Conservation (phyloP, 2,329 filamentous ascomycete species). For the Dothiorella sarmentorum region DNA sequence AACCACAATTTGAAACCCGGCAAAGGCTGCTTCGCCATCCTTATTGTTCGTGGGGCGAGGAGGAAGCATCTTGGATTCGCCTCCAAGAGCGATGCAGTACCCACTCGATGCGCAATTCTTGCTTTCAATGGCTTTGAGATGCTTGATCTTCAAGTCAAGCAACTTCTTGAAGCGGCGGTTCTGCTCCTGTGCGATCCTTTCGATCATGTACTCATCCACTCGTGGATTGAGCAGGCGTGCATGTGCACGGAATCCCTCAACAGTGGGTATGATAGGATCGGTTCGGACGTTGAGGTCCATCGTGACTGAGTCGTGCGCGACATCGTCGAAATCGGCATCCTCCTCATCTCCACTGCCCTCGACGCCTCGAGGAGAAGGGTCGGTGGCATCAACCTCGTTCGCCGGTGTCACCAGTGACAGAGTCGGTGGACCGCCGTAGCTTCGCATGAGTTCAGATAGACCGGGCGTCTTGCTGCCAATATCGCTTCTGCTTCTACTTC, state of each 20-base stretch:
- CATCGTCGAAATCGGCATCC: constrained; percentile 36
- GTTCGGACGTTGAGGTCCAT: constrained; percentile 61
- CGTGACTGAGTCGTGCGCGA: constrained; percentile 52
- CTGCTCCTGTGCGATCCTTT: constrained; percentile 80
- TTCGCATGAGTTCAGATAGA: constrained; percentile 54
- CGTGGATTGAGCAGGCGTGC: constrained; percentile 71
- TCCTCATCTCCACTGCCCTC: constrained; percentile 33
- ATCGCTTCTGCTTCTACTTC: constrained; percentile 58
- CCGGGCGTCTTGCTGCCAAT: constrained; percentile 45
- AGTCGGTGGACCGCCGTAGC: constrained; percentile 57
- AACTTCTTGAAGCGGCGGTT: constrained; percentile 74
- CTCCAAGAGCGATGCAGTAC: constrained; percentile 65
- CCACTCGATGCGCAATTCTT: constrained; percentile 58
- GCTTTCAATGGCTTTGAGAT: constrained; percentile 58
- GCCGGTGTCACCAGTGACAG: constrained; percentile 51
- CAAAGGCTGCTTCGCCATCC: constrained; percentile 55
- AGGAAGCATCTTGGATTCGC: constrained; percentile 61
- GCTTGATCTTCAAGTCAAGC: constrained; percentile 66
- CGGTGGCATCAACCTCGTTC: constrained; percentile 33
- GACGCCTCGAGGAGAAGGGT: constrained; percentile 15
- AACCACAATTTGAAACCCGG: constrained; percentile 54
- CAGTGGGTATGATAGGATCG: constrained; percentile 67
- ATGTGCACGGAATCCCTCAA: constrained; percentile 73
- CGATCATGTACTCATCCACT: constrained; percentile 65
- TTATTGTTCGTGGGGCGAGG: constrained; percentile 52